Evolutionary conservation across 2,329 filamentous ascomycete genomes (phyloP).

Genomic region (Arachnopeziza araneosa): DNA sequence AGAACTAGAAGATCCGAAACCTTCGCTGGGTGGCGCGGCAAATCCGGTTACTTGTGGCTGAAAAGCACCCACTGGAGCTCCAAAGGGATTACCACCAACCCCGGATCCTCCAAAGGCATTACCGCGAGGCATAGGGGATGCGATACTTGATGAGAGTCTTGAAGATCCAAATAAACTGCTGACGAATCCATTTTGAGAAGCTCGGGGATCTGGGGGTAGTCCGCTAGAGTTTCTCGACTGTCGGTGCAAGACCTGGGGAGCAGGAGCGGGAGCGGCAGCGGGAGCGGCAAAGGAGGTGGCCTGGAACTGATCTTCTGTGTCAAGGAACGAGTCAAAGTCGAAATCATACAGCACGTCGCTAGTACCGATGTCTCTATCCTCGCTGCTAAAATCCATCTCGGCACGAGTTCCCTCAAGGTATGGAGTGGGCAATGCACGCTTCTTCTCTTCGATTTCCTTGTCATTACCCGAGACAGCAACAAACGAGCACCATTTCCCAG

Average conservation of each 20-base stretch:
- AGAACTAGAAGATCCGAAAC: too few relatives aligned
- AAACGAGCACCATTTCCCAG: slow-evolving; percentile 67
- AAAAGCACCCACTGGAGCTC: not conserved
- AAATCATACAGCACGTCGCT: not conserved
- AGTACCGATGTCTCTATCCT: not conserved
- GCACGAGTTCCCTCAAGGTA: not conserved
- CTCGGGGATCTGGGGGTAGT: too few relatives aligned
- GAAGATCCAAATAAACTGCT: too few relatives aligned
- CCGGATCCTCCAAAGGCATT: too few relatives aligned
- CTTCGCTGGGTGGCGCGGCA: too few relatives aligned
- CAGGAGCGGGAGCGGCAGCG: too few relatives aligned
- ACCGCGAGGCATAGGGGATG: too few relatives aligned
- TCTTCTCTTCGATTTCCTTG: slow-evolving; percentile 2
- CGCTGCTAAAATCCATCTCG: slow-evolving; percentile 29
- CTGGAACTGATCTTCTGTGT: not conserved
- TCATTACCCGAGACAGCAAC: slow-evolving; percentile 53
- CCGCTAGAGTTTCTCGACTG: too few relatives aligned
- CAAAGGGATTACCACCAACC: not conserved
- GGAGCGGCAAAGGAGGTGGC: not conserved
- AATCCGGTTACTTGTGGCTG: too few relatives aligned
- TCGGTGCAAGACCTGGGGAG: too few relatives aligned
- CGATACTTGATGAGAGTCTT: too few relatives aligned
- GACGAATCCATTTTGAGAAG: too few relatives aligned
- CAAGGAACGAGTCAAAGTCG: not conserved
- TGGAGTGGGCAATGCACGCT: not conserved